These are phyloP conservation scores for Hirschioporus abietinus DNA, from an alignment of 768 basidiomycete genomes.

Conservation along the genomic window DNA sequence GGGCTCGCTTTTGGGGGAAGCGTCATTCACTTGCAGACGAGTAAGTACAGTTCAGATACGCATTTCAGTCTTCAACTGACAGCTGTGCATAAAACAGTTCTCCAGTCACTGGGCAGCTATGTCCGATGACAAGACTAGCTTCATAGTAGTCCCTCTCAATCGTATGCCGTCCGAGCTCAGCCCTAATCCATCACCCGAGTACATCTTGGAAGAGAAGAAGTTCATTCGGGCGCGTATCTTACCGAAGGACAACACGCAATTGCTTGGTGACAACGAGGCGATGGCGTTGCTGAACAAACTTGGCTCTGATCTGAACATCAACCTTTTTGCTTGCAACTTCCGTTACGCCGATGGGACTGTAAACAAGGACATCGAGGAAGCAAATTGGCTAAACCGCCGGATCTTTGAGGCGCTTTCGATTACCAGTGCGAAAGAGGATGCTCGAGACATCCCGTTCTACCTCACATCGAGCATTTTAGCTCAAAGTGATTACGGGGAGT, in stretches of 20 bases:
- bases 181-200: conserved; percentile 1
- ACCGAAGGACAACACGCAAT: conserved; percentile 23
- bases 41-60: conserved; percentile 18
- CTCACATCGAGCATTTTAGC: conserved; percentile 28
- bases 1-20: conserved; percentile 35
- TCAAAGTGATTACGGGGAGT: conserved; percentile 28
- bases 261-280: conserved; percentile 23
- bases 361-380: conserved; percentile 35
- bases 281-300: conserved; percentile 22
- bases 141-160: conserved; percentile 36
- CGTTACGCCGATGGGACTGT: conserved; percentile 22
- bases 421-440: conserved; percentile 19
- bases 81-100: conserved; percentile 21
- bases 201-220: conserved; percentile 24
- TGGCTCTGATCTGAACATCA: conserved; percentile 40
- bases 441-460: conserved; percentile 22
- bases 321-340: conserved; percentile 41
- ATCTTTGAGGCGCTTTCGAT: conserved; percentile 36
- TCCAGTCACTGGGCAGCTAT: conserved; percentile 31
- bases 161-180: conserved; percentile 29
- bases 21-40: conserved; percentile 30
- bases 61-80: neutral
- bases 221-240: conserved; percentile 31
- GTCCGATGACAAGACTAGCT: conserved; percentile 25
- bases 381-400: conserved; percentile 34